phyloP scores from a whole-genome alignment of 2,329 filamentous ascomycete species.

The Colletotrichum sp. region DNA sequence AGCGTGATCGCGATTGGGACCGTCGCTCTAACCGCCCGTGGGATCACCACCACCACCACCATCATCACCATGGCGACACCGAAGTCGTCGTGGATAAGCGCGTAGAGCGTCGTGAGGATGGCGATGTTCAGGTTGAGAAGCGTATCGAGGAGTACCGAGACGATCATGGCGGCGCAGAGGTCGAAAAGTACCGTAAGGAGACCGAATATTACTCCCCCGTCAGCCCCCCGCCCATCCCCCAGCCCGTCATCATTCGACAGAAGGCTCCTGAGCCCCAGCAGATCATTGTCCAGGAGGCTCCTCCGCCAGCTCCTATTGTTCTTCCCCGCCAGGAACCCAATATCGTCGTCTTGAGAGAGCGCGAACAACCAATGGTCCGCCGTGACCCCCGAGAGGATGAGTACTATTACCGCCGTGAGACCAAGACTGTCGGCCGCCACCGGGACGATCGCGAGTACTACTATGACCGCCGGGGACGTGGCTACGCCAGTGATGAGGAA shows the following conservation, averaged over 20 bases:
- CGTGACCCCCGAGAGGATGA: slow-evolving; percentile 51
- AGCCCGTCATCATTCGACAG: slow-evolving; percentile 62
- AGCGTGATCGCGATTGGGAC: slow-evolving; percentile 35
- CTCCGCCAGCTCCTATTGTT: slow-evolving; percentile 55
- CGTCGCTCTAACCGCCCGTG: slow-evolving; percentile 34
- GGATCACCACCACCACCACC: slow-evolving; percentile 28
- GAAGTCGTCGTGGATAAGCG: slow-evolving; percentile 49
- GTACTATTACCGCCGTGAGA: slow-evolving; percentile 56
- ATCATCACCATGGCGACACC: slow-evolving; percentile 34
- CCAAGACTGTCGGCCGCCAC: slow-evolving; percentile 43
- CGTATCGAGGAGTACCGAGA: slow-evolving; percentile 55
- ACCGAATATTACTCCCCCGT: slow-evolving; percentile 65
- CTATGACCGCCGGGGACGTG: slow-evolving; percentile 36
- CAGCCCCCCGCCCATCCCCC: slow-evolving; percentile 46
- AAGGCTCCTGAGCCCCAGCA: slow-evolving; percentile 60
- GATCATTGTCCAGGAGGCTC: slow-evolving; percentile 65
- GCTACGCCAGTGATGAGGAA: slow-evolving; percentile 42
- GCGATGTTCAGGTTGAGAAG: slow-evolving; percentile 60
- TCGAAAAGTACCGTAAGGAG: slow-evolving; percentile 66
- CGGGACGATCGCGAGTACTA: slow-evolving; percentile 31
- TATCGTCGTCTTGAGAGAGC: slow-evolving; percentile 48
- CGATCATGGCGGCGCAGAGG: slow-evolving; percentile 49
- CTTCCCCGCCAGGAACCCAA: slow-evolving; percentile 50
- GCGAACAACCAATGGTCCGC: slow-evolving; percentile 39
- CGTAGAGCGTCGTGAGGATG: slow-evolving; percentile 47